Percentiles rank a stretch among this genome's conserved stretches.
Conservation (phyloP, 768 basidiomycete genomes). For the Termitomyces sp. region DNA sequence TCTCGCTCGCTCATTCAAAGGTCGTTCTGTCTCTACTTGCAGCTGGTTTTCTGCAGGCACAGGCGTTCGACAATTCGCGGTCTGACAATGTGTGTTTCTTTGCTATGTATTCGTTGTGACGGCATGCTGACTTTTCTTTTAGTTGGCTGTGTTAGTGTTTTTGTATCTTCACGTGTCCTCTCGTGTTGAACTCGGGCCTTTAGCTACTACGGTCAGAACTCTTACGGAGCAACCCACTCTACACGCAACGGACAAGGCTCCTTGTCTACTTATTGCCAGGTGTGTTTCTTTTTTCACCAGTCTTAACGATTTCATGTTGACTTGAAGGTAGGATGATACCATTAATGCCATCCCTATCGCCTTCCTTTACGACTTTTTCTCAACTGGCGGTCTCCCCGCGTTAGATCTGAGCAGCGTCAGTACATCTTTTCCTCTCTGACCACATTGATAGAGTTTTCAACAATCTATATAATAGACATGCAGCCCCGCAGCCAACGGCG, state of each 20-base stretch:
- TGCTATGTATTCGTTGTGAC: not conserved
- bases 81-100: slow-evolving; percentile 30
- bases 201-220: slow-evolving; percentile 51
- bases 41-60: slow-evolving; percentile 4
- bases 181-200: not conserved
- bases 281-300: slow-evolving; percentile 9
- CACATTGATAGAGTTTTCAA: not conserved
- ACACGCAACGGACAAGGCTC: slow-evolving; percentile 33
- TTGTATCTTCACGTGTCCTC: not conserved
- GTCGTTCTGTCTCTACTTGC: not conserved
- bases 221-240: slow-evolving; percentile 45
- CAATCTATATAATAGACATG: slow-evolving; percentile 36
- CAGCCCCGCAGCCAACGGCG: slow-evolving; percentile 30
- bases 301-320: not conserved
- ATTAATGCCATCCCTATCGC: slow-evolving; percentile 59
- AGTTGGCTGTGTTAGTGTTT: slow-evolving; percentile 20
- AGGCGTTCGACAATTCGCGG: slow-evolving; percentile 27
- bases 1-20: not conserved
- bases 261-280: slow-evolving; percentile 47
- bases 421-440: not conserved
- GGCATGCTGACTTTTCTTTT: not conserved
- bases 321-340: slow-evolving; percentile 36
- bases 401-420: slow-evolving; percentile 56
- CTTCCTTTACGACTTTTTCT: slow-evolving; percentile 56
- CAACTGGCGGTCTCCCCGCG: slow-evolving; percentile 48